A percentile compares a stretch with the other conserved stretches of the same genome.
Conservation (phyloP, 2,329 filamentous ascomycete species). For the Annulohypoxylon truncatum region DNA sequence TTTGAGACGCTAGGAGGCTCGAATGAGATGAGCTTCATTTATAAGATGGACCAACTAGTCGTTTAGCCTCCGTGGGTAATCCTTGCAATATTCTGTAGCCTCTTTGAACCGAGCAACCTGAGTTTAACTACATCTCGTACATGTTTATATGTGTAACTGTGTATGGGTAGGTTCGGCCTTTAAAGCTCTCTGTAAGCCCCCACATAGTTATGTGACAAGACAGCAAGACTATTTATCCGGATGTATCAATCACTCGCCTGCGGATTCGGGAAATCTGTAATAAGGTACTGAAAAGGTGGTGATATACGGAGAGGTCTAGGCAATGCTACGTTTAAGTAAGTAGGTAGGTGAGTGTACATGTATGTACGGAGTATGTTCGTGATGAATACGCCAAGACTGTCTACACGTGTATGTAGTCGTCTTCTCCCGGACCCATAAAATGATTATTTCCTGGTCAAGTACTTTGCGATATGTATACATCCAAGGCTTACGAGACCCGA, state of each 20-base stretch:
- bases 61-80: constrained; percentile 2
- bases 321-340: neutral
- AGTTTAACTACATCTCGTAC: constrained; percentile 8
- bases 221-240: constrained; percentile 32
- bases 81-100: constrained; percentile 20
- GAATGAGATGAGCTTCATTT: constrained; percentile 10
- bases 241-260: constrained; percentile 25
- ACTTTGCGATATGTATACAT: neutral
- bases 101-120: constrained; percentile 7
- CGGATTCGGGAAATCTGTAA: constrained; percentile 11
- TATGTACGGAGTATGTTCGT: neutral
- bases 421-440: constrained; percentile 17
- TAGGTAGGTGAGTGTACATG: neutral
- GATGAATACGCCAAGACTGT: constrained; percentile 13
- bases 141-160: constrained; percentile 6
- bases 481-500: constrained; percentile 1
- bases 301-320: constrained; percentile 9
- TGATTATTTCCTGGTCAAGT: neutral
- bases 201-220: constrained; percentile 19
- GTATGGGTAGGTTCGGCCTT: constrained; percentile 15
- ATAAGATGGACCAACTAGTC: constrained; percentile 1
- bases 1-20: constrained; percentile 7
- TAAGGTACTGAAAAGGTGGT: constrained; percentile 1
- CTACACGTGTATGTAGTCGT: constrained; percentile 10
- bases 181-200: constrained; percentile 21